A percentile compares a stretch with the other conserved stretches of the same genome.
Conservation (phyloP, 345 rosid species). For the Salix koriyanagi region DNA sequence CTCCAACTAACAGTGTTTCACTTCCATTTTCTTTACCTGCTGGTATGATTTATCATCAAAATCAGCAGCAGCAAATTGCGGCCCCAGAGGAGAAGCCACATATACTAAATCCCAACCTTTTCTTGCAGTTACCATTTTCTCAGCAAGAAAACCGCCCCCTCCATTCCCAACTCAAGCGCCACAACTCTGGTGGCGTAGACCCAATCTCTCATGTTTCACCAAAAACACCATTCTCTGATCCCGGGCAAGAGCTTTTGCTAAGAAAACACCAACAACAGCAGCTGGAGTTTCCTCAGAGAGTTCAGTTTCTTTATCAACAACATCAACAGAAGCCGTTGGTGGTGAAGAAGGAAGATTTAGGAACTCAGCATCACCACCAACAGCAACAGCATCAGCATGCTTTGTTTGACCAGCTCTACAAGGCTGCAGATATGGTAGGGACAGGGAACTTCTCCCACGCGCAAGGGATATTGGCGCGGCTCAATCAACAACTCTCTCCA, state of each 20-base stretch:
- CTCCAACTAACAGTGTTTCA: conserved; percentile 17
- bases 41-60: conserved; percentile 24
- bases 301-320: conserved; percentile 36
- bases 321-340: conserved; percentile 28
- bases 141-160: conserved; percentile 31
- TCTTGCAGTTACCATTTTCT: conserved; percentile 28
- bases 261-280: conserved; percentile 30
- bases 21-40: conserved; percentile 23
- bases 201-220: conserved; percentile 21
- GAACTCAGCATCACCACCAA: conserved; percentile 9
- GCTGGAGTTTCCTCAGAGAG: conserved; percentile 32
- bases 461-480: conserved; percentile 99
- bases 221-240: conserved; percentile 34
- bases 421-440: conserved; percentile 51
- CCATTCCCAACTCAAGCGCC: conserved; percentile 43
- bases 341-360: conserved; percentile 28
- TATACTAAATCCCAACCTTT: conserved; percentile 30
- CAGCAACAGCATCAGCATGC: conserved; percentile 34
- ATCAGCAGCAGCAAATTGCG: conserved; percentile 30
- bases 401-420: conserved; percentile 46
- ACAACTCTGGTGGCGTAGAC: conserved; percentile 32
- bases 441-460: conserved; percentile 67
- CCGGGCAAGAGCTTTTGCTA: conserved; percentile 29
- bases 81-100: conserved; percentile 35
- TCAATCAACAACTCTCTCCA: conserved; percentile 95